Conservation (phyloP, 2,329 filamentous ascomycete species). For the Colletotrichum simmondsii region DNA sequence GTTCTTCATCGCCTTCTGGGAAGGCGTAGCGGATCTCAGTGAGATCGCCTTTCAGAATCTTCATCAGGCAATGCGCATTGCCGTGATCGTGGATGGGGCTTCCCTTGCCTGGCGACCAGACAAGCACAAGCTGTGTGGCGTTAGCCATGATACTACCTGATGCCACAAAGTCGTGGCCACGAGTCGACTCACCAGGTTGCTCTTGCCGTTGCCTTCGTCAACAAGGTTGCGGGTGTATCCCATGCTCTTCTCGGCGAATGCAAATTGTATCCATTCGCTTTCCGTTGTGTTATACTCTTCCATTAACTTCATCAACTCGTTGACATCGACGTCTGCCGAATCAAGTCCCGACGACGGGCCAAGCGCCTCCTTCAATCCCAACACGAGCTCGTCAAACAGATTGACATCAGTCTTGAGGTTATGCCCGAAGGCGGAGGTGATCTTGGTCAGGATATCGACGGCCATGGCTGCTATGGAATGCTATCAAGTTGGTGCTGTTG, state of each 20-base stretch:
- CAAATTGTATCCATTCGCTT: slow-evolving; percentile 79
- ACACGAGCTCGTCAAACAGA: slow-evolving; percentile 76
- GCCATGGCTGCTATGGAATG: slow-evolving; percentile 43
- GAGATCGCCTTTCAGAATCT: slow-evolving; percentile 80
- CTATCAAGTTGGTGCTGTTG: not conserved
- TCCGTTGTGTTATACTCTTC: slow-evolving; percentile 75
- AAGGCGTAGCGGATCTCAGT: slow-evolving; percentile 86
- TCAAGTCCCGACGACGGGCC: slow-evolving; percentile 85
- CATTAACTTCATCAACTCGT: slow-evolving; percentile 79
- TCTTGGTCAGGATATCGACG: slow-evolving; percentile 45
- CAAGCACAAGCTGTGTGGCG: slow-evolving; percentile 76
- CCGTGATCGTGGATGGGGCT: slow-evolving; percentile 91
- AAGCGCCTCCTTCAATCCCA: slow-evolving; percentile 77
- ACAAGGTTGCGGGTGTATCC: slow-evolving; percentile 91
- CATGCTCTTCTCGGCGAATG: slow-evolving; percentile 75
- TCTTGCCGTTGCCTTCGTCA: slow-evolving; percentile 86
- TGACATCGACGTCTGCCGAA: slow-evolving; percentile 83
- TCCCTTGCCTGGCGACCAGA: slow-evolving; percentile 87
- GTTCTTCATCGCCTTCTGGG: slow-evolving; percentile 57
- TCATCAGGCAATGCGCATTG: slow-evolving; percentile 94
- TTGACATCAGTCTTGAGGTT: slow-evolving; percentile 42
- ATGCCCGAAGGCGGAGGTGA: slow-evolving; percentile 35
- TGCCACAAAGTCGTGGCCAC: slow-evolving; percentile 41
- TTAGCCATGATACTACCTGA: slow-evolving; percentile 34
- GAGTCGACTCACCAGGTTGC: slow-evolving; percentile 70